A percentile compares a stretch with the other conserved stretches of the same genome.
Conservation (phyloP, 176 grass and related monocot species). For the Alloteropsis semialata region DNA sequence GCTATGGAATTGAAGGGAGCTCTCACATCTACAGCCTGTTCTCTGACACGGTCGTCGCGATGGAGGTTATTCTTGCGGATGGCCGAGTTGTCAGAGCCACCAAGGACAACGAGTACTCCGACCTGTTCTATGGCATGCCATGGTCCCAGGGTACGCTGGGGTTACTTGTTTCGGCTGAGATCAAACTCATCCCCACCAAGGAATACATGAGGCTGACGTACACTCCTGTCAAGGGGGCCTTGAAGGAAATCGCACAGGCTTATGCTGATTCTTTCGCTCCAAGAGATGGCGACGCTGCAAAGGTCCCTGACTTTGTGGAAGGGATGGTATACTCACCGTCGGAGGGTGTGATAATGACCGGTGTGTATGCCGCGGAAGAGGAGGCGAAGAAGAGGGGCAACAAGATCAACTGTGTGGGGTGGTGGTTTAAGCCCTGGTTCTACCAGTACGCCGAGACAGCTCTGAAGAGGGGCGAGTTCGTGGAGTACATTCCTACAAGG, state of each 20-base stretch:
- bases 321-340: constrained; percentile 61
- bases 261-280: constrained; percentile 76
- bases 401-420: constrained; percentile 72
- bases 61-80: constrained; percentile 82
- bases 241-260: constrained; percentile 64
- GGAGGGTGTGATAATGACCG: constrained; percentile 90
- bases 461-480: constrained; percentile 83
- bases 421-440: constrained; percentile 99
- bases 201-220: constrained; percentile 94
- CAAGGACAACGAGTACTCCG: constrained; percentile 87
- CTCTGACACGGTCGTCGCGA: constrained; percentile 73
- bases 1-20: constrained; percentile 92
- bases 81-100: constrained; percentile 77
- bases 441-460: constrained; percentile 86
- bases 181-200: constrained; percentile 84
- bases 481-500: constrained; percentile 92
- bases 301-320: constrained; percentile 95
- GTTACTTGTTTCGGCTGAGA: constrained; percentile 81
- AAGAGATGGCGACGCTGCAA: constrained; percentile 57
- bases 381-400: constrained; percentile 96
- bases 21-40: constrained; percentile 91
- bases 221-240: constrained; percentile 42
- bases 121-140: constrained; percentile 86
- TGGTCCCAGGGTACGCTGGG: constrained; percentile 93
- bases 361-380: constrained; percentile 79